Conservation (phyloP, 441 rosid genomes). For the Croton laevigatus region DNA sequence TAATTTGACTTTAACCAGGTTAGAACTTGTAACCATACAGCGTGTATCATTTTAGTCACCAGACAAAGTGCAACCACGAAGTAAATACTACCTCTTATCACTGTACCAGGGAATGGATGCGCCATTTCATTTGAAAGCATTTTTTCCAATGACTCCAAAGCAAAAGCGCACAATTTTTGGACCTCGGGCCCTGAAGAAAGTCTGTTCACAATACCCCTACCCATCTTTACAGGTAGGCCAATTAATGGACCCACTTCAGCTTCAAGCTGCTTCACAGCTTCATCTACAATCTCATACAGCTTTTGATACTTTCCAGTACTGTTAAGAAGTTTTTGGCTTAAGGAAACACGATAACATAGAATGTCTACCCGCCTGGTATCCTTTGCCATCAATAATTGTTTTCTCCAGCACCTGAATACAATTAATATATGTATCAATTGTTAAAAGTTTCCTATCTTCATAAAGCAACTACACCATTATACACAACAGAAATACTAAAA, state of each 20-base stretch:
- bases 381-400: constrained; percentile 72
- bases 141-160: constrained; percentile 60
- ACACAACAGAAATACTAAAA: not conserved
- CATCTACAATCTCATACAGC: constrained; percentile 61
- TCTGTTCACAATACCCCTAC: constrained; percentile 85
- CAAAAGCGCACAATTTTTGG: constrained; percentile 70
- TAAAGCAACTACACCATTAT: not conserved
- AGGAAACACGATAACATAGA: constrained; percentile 78
- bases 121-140: constrained; percentile 35
- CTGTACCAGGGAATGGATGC: constrained; percentile 25
- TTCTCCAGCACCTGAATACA: constrained; percentile 82
- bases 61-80: not conserved
- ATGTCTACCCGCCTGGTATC: constrained; percentile 88
- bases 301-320: constrained; percentile 52
- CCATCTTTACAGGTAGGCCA: constrained; percentile 80
- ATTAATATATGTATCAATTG: constrained; percentile 7
- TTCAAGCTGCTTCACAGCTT: constrained; percentile 75
- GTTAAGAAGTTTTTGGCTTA: constrained; percentile 74
- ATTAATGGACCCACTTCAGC: constrained; percentile 81
- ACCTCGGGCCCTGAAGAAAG: constrained; percentile 77
- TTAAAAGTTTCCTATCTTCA: not conserved
- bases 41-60: not conserved
- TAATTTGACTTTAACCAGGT: not conserved
- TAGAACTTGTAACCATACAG: not conserved
- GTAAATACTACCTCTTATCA: constrained; percentile 37